Conservation (phyloP, 2,329 filamentous ascomycete species). For the Xylaria sp. region DNA sequence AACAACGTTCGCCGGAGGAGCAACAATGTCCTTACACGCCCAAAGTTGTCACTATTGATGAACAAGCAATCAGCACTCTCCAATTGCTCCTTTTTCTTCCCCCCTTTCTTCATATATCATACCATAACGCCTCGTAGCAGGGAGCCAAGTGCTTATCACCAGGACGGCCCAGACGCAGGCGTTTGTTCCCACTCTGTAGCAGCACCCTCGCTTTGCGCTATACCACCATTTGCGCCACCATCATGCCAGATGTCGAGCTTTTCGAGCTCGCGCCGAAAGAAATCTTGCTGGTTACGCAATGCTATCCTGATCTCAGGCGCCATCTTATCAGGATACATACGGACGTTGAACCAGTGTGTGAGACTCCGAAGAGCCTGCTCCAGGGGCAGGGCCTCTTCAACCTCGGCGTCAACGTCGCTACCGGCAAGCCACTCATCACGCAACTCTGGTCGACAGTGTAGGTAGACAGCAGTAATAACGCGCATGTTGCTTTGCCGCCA, state of each 20-base stretch:
- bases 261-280: slow-evolving; percentile 79
- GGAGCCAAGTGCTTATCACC: slow-evolving; percentile 5
- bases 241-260: slow-evolving; percentile 66
- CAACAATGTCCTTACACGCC: background rate
- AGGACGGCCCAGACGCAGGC: slow-evolving; percentile 1
- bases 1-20: background rate
- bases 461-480: slow-evolving; percentile 94
- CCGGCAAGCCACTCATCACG: slow-evolving; percentile 95
- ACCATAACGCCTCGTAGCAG: background rate
- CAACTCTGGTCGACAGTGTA: slow-evolving; percentile 90
- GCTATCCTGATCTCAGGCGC: slow-evolving; percentile 61
- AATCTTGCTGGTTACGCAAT: slow-evolving; percentile 76
- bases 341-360: slow-evolving; percentile 93
- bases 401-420: slow-evolving; percentile 88
- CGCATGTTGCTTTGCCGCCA: slow-evolving; percentile 99
- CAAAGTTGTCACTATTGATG: background rate
- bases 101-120: background rate
- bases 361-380: slow-evolving; percentile 89
- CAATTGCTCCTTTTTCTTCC: background rate
- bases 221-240: slow-evolving; percentile 29
- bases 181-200: slow-evolving; percentile 35
- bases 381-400: slow-evolving; percentile 88
- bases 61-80: background rate
- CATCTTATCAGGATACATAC: slow-evolving; percentile 81
- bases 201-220: slow-evolving; percentile 25